These are phyloP conservation scores for Trichoderma parareesei DNA, from an alignment of 495 filamentous ascomycete genomes.

Conservation along the genomic window DNA sequence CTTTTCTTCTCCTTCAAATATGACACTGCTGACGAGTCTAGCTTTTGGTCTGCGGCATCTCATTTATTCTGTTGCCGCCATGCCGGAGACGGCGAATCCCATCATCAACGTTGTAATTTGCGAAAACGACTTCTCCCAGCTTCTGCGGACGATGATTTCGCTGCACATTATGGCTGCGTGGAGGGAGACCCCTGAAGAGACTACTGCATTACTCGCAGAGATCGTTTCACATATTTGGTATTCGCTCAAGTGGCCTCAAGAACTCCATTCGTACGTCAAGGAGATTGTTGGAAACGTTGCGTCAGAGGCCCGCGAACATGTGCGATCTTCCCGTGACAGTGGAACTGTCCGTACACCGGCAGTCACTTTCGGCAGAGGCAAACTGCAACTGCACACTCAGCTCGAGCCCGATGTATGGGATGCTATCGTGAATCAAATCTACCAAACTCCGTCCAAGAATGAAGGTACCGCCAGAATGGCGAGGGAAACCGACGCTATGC, in stretches of 20 bases:
- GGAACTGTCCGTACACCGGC: neutral
- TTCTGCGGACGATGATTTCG: neutral
- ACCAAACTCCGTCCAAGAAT: no score
- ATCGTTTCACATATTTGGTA: neutral
- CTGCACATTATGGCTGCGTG: neutral
- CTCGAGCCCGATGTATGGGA: no score
- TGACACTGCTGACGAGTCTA: neutral
- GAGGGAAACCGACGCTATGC: neutral
- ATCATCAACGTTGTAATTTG: neutral
- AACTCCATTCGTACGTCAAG: neutral
- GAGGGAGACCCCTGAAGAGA: no score
- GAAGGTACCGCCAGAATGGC: neutral
- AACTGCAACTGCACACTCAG: neutral
- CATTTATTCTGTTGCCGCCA: neutral
- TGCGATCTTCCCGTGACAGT: neutral
- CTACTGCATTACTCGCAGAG: neutral
- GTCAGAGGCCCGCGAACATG: neutral
- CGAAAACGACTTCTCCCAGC: neutral
- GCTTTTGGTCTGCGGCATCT: slow-evolving; percentile 2
- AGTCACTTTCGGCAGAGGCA: neutral
- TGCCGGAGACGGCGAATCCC: neutral
- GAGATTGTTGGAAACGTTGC: neutral
- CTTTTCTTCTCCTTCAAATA: neutral
- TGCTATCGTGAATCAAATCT: no score
- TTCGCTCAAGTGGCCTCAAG: neutral